These are phyloP conservation scores for Gastrodia elata DNA, from an alignment of 106 monocot genomes.

Conservation along the genomic window DNA sequence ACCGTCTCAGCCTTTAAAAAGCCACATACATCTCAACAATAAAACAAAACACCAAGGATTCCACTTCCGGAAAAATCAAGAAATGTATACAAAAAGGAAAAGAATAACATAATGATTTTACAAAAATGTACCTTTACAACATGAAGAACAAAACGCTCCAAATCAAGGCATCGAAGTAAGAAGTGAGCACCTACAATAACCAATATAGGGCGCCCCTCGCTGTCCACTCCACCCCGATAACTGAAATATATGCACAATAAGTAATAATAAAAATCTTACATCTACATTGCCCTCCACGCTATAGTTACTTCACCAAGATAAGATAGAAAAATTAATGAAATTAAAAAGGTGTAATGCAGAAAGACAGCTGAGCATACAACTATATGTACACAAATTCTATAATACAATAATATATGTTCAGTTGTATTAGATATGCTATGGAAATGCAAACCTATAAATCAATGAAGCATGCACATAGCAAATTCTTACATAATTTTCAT, in stretches of 20 bases:
- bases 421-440: not conserved
- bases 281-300: not conserved
- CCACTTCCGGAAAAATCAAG: not conserved
- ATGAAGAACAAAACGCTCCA: conserved; percentile 87
- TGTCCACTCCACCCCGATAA: conserved; percentile 93
- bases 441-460: not conserved
- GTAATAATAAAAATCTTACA: not conserved
- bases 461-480: conserved; percentile 3
- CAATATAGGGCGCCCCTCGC: conserved; percentile 88
- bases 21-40: not conserved
- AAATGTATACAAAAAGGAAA: not conserved
- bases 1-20: not conserved
- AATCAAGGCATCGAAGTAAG: conserved; percentile 89
- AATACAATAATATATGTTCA: not conserved
- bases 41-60: not conserved
- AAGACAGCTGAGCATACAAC: not conserved
- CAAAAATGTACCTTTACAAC: conserved; percentile 70
- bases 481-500: conserved; percentile 94
- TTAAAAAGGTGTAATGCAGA: not conserved
- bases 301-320: not conserved
- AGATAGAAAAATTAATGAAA: not conserved
- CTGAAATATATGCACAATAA: conserved; percentile 29
- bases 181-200: conserved; percentile 98
- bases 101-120: not conserved
- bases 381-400: not conserved